Evolutionary conservation across 495 filamentous ascomycete species (phyloP), one percentile per base, ranked within the genome.

Genomic region (Penicillium goetzii): DNA sequence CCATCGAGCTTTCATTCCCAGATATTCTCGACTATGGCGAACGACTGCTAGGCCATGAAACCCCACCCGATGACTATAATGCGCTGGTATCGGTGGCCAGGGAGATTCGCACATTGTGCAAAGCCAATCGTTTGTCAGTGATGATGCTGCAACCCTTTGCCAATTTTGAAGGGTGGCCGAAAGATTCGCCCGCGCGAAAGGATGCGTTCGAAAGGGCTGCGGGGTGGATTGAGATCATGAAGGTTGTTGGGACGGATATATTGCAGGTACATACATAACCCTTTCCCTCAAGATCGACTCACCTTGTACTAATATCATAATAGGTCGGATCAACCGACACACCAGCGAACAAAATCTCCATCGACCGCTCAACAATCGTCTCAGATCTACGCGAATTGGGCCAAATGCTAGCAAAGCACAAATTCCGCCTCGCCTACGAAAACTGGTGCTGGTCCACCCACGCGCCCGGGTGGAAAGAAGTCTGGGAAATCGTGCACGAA

Each of bases 401-500:
- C 14, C 87, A 91, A 52, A 72, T 91, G 60, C 83, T 90, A 2
- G 82, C 84, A 4, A 65, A 76, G 25, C 77, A 83, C 26, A 77
- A 80, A 0, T 84, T 85, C 64, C 78, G 85, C 10, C 73, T 94
- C 12, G 90, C 90, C 1, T 94, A 93, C 62, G 90, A 94, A 72
- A 92, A 93, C 64, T 92, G 91, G 90, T 92, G 89, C 75, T 94
- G 91, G 92, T 87, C 88, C 1, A 88, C 89, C 0, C 84, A 86
- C 32, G 90, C 90, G 0, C 86, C 86, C 6, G 80, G 73, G 8
- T 94, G 90, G 90, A 81, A 79, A 58, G 80, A 85, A 28, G 86
- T 88, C 14, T 92, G 87, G 86, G 77, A 85, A 1, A 88, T 93
- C 26, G 85, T 90, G 6, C 63, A 82, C 50, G 79, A 74, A 12